Conservation (phyloP, 129 eudicot species). For the Lactuca sativa region DNA sequence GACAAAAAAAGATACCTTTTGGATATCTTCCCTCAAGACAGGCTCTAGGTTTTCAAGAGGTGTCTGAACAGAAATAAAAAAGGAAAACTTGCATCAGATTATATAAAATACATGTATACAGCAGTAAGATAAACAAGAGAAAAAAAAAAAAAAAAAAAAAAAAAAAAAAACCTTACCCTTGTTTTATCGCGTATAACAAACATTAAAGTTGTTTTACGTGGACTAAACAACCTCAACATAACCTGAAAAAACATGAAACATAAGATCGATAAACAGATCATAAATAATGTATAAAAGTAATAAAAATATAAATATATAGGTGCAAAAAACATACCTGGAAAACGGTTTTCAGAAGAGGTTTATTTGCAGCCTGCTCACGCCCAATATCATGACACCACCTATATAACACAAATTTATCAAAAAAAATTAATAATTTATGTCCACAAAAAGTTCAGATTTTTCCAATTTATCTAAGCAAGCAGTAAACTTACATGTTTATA, state of each 20-base stretch:
- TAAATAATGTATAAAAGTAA: not conserved
- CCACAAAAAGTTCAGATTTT: too few relatives aligned
- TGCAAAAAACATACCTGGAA: conserved; percentile 53
- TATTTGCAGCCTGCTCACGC: conserved; percentile 98
- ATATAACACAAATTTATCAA: conserved; percentile 10
- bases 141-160: not conserved
- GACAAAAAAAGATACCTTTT: conserved; percentile 49
- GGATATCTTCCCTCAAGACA: conserved; percentile 88
- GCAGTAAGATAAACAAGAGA: not conserved
- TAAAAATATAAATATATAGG: not conserved
- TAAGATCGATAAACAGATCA: not conserved
- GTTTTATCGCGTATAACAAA: conserved; percentile 98
- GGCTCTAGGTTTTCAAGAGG: conserved; percentile 96
- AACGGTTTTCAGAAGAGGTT: conserved; percentile 87
- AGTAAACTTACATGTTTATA: conserved; percentile 82
- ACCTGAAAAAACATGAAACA: conserved; percentile 51
- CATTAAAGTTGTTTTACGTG: conserved; percentile 97
- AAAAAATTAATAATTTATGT: too few relatives aligned
- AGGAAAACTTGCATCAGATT: conserved; percentile 10
- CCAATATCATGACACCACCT: conserved; percentile 98
- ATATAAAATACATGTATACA: not conserved
- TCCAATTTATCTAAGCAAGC: not conserved
- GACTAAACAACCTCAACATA: conserved; percentile 98
- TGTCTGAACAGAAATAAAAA: conserved; percentile 50
- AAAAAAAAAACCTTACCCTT: conserved; percentile 53